Base-by-base conservation (phyloP, 2,329 filamentous ascomycete genomes). In the Penicillium sp. region DNA sequence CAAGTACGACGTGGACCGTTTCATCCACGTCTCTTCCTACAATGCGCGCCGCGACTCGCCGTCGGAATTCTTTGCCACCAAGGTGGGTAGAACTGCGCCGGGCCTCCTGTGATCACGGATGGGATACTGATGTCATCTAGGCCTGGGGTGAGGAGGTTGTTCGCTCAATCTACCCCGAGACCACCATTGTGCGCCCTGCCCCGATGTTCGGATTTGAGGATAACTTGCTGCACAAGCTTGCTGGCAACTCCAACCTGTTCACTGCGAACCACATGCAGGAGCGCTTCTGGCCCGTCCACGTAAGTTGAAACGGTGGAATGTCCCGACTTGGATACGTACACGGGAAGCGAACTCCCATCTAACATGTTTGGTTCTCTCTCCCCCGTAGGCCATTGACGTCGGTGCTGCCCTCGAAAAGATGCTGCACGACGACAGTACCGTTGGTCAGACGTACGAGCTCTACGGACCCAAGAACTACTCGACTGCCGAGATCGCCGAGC, bases 1-100 rank as follows among this genome's bases (percentile, higher is more conserved):
- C 63, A 98, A 98, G 74, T 98, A 98, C 73, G 91, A 98, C 64
- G 83, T 96, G 58, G 93, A 98, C 73, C 85, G 93, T 56, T 98
- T 88, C 72, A 90, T 98, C 56, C 93, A 98, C 62, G 84, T 98
- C 60, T 98, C 93, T 8, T 95, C 90, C 29, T 90, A 94, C 79
- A 97, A 91, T 65, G 91, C 89, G 49, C 77, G 86, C 69, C 78
- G 82, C 38, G 78, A 87, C 58, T 97, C 91, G 13, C 71, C 84
- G 2, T 91, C 89, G 9, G 88, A 93, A 64, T 98, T 91, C 79
- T 96, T 86, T 72, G 78, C 85, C 51, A 95, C 90, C 59, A 98
- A 98, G 81, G 84, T 85, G 59, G 45, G 73, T 54, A 27, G 50
- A 18, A 32, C 11, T 37, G 35, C 7, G 4, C 33, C 25, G 24